Evolutionary conservation across 2,329 filamentous ascomycete genomes (phyloP).

Genomic region (Neofusicoccum laricinum): DNA sequence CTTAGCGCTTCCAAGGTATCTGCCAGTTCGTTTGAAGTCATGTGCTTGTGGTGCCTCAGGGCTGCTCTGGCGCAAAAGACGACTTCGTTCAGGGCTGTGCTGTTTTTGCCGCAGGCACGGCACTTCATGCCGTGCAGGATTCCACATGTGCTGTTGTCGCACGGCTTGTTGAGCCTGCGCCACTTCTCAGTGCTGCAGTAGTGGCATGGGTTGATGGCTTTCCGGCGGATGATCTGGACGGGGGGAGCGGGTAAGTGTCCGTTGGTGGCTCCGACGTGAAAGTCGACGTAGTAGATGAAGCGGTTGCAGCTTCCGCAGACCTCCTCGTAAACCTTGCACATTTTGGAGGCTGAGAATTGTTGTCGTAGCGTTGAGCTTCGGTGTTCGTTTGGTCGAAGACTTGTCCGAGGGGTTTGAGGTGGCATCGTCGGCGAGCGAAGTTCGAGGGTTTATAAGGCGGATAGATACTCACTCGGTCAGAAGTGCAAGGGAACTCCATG

Average conservation of each 20-base stretch:
- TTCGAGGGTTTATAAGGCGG: no score
- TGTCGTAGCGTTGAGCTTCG: no score
- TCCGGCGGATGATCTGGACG: no score
- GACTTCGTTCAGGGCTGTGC: not conserved
- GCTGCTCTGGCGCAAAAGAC: no score
- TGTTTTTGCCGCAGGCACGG: not conserved
- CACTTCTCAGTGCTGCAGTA: not conserved
- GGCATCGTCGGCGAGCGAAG: not conserved
- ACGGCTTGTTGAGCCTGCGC: not conserved
- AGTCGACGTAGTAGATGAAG: not conserved
- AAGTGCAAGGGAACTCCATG: no score
- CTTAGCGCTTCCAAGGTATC: no score
- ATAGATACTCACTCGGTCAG: no score
- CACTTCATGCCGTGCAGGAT: not conserved
- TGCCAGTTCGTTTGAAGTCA: no score
- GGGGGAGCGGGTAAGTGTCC: no score
- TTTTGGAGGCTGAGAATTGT: not conserved
- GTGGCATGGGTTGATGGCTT: not conserved
- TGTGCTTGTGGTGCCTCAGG: no score
- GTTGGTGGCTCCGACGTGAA: no score
- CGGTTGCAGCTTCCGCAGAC: not conserved
- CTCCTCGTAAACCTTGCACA: not conserved
- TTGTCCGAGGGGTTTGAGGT: not conserved
- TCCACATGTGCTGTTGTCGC: not conserved
- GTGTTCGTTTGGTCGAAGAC: no score